Evolutionary conservation across 371 early-diverging fungal species (phyloP).

Genomic region (Apophysomyces variabilis): DNA sequence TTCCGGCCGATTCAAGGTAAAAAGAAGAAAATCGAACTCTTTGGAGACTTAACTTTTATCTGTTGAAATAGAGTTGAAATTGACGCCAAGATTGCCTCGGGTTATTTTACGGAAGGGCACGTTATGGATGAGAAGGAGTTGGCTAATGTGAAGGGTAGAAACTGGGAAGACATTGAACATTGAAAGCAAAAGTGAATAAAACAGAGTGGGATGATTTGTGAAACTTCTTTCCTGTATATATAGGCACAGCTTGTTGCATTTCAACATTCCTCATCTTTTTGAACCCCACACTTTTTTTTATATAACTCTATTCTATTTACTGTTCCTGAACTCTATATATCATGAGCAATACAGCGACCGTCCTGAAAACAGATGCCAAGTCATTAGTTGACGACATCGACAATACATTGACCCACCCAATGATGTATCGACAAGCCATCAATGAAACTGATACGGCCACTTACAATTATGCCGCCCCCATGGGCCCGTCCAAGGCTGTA

Average conservation of each 20-base stretch:
- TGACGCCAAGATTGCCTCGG: constrained; percentile 95
- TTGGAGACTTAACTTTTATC: not conserved
- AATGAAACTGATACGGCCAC: constrained; percentile 8
- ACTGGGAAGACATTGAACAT: constrained; percentile 82
- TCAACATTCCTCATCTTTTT: too few species aligned
- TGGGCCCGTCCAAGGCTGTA: not conserved
- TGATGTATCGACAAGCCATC: constrained; percentile 23
- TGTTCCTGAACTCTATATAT: not conserved
- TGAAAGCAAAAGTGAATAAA: constrained; percentile 19
- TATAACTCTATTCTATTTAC: not conserved
- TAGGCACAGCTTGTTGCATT: not conserved
- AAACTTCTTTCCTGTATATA: not conserved
- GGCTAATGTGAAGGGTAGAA: constrained; percentile 76
- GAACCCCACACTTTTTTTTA: too few species aligned
- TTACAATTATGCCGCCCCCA: not conserved
- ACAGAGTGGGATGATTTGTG: not conserved
- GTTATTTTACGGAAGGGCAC: constrained; percentile 84
- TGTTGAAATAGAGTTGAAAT: constrained; percentile 78
- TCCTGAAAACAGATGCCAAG: not conserved
- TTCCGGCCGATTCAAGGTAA: constrained; percentile 86
- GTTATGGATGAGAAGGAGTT: constrained; percentile 65
- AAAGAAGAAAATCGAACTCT: not conserved
- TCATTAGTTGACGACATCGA: constrained; percentile 1
- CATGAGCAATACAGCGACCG: not conserved
- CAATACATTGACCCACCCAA: constrained; percentile 16